Conservation (phyloP, 306 rosid species). For the Cucumis melo region DNA sequence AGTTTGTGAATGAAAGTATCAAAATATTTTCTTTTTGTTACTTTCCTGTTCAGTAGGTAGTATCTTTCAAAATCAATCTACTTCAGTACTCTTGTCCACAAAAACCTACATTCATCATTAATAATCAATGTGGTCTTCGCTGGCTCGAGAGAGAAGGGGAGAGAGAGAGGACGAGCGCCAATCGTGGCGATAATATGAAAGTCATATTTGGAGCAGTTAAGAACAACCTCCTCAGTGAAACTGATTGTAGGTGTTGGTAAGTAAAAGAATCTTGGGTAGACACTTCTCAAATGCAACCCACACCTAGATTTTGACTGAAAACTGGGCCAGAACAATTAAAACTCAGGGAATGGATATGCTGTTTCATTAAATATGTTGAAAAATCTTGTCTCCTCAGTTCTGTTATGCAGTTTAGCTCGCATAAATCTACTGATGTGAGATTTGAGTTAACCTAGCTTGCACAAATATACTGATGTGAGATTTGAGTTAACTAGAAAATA, state of each 20-base stretch:
- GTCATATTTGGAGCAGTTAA: background rate
- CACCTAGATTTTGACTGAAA: background rate
- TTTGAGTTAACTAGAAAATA: background rate
- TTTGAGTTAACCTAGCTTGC: background rate
- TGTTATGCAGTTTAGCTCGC: background rate
- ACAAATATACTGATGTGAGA: background rate
- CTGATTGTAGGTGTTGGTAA: background rate
- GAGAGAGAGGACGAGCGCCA: background rate
- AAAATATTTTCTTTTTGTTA: background rate
- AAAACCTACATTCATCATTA: conserved; percentile 2
- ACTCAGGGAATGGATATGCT: background rate
- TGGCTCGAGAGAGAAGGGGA: background rate
- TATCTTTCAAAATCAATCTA: background rate
- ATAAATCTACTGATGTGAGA: background rate
- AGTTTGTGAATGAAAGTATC: conserved; percentile 6
- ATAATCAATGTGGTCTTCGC: background rate
- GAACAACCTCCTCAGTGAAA: background rate
- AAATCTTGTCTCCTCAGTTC: background rate
- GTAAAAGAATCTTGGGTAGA: background rate
- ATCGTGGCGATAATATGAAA: background rate
- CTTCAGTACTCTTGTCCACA: background rate
- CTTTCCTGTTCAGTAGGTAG: background rate
- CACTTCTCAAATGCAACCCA: background rate
- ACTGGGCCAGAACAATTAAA: background rate
- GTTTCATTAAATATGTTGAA: background rate